These are phyloP conservation scores for Pelargonium myrrhifolium DNA, from an alignment of 441 rosid species.

Conservation along the genomic window DNA sequence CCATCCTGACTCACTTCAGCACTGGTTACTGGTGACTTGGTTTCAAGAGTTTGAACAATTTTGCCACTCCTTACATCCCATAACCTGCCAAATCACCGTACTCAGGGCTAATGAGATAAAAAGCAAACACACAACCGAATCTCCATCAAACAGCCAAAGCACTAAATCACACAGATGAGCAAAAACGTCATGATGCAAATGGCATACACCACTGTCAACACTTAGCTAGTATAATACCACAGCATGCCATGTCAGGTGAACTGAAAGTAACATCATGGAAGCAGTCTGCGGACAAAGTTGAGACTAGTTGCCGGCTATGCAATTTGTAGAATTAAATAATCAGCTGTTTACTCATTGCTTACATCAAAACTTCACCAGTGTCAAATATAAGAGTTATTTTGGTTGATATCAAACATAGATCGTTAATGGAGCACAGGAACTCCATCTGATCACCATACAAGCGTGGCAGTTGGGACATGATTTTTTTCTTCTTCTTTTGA, in stretches of 20 bases:
- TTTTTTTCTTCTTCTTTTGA: background rate
- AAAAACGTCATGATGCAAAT: background rate
- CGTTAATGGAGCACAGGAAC: background rate
- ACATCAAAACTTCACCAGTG: background rate
- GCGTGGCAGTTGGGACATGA: background rate
- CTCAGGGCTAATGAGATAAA: background rate
- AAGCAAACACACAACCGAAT: background rate
- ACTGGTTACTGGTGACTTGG: constrained; percentile 79
- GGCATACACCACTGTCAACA: background rate
- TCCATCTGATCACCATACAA: background rate
- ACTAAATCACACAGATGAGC: background rate
- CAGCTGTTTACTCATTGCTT: background rate
- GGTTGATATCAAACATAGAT: background rate
- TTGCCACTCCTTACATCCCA: constrained; percentile 87
- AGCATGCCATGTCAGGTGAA: background rate
- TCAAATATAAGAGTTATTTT: background rate
- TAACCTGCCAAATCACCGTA: constrained; percentile 34
- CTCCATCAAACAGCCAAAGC: background rate
- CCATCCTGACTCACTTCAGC: constrained; percentile 94
- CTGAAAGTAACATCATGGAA: background rate
- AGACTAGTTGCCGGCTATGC: background rate
- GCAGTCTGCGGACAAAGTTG: background rate
- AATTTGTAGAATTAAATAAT: background rate
- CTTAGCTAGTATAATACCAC: background rate
- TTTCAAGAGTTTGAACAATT: constrained; percentile 75